Evolutionary conservation across 108 stramenopile genomes (phyloP).

Genomic region (Nitzschia inconspicua): DNA sequence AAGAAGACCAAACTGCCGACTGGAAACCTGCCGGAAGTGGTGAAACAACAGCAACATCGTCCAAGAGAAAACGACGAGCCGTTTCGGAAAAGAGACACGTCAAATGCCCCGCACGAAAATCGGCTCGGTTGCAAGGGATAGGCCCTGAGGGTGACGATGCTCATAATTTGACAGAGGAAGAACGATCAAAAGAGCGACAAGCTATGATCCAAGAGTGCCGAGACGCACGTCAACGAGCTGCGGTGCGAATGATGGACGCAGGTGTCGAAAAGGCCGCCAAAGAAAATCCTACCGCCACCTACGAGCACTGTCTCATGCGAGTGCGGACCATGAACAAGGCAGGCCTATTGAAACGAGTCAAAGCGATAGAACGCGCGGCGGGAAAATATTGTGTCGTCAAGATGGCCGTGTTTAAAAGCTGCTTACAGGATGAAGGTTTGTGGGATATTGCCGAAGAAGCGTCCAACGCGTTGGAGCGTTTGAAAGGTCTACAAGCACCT

Average conservation of each 20-base stretch:
- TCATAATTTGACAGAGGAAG: conserved; percentile 6
- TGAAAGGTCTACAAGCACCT: conserved; percentile 72
- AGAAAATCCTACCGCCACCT: conserved; percentile 85
- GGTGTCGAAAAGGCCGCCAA: conserved; percentile 39
- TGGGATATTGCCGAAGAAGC: conserved; percentile 79
- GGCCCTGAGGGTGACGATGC: neutral
- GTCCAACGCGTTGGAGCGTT: conserved; percentile 71
- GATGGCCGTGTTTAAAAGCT: conserved; percentile 89
- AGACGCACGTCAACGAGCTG: conserved; percentile 60
- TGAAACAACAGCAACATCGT: neutral
- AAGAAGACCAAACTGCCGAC: conserved; percentile 3
- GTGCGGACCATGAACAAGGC: conserved; percentile 78
- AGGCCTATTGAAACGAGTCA: conserved; percentile 65
- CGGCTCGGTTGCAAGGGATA: conserved; percentile 2
- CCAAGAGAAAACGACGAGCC: neutral
- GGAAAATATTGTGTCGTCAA: conserved; percentile 88
- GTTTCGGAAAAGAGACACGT: conserved; percentile 3
- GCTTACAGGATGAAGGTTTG: conserved; percentile 79
- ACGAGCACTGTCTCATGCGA: conserved; percentile 85
- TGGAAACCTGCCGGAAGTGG: neutral
- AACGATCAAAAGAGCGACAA: conserved; percentile 29
- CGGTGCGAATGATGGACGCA: conserved; percentile 37
- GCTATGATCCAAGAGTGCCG: conserved; percentile 62
- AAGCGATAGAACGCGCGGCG: conserved; percentile 82
- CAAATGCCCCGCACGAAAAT: neutral